These are phyloP conservation scores for Butyriboletus appendiculatus DNA, from an alignment of 1,284 basidiomycete species.

Conservation along the genomic window DNA sequence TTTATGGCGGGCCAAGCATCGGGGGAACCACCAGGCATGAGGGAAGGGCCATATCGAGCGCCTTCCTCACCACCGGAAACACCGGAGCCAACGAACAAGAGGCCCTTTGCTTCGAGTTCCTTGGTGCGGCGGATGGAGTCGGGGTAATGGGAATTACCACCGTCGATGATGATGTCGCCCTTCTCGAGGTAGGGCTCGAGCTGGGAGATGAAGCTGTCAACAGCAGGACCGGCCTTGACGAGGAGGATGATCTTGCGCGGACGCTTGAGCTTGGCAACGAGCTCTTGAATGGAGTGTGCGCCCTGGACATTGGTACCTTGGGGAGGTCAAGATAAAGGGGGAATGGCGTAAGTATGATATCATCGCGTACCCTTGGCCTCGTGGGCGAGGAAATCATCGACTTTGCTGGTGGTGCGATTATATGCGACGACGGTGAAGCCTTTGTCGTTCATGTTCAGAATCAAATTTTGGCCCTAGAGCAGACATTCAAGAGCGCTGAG, in stretches of 20 bases:
- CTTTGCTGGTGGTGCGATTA: conserved; percentile 97
- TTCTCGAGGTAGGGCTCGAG: conserved; percentile 70
- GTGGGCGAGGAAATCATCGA: conserved; percentile 93
- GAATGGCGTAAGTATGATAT: conserved; percentile 17
- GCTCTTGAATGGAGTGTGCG: conserved; percentile 93
- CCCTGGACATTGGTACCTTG: conserved; percentile 93
- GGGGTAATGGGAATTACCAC: conserved; percentile 99
- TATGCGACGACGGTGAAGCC: conserved; percentile 96
- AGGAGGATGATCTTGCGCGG: conserved; percentile 95
- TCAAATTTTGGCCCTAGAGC: conserved; percentile 88
- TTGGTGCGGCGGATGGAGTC: conserved; percentile 95
- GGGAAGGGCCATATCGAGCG: conserved; percentile 94
- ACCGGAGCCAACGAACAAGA: conserved; percentile 98
- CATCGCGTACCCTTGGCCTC: conserved; percentile 88
- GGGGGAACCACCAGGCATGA: conserved; percentile 98
- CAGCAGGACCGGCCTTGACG: conserved; percentile 86
- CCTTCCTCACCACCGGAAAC: conserved; percentile 99
- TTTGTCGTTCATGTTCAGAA: conserved; percentile 99
- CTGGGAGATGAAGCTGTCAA: conserved; percentile 77
- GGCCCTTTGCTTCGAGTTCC: conserved; percentile 92
- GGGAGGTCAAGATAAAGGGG: conserved; percentile 16
- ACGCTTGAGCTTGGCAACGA: conserved; percentile 75
- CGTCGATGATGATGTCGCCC: conserved; percentile 97
- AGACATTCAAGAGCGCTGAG: conserved; percentile 11
- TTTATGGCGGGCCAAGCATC: conserved; percentile 97